Evolutionary conservation across 2,329 filamentous ascomycete species (phyloP).

Genomic region (Alternaria sp.): DNA sequence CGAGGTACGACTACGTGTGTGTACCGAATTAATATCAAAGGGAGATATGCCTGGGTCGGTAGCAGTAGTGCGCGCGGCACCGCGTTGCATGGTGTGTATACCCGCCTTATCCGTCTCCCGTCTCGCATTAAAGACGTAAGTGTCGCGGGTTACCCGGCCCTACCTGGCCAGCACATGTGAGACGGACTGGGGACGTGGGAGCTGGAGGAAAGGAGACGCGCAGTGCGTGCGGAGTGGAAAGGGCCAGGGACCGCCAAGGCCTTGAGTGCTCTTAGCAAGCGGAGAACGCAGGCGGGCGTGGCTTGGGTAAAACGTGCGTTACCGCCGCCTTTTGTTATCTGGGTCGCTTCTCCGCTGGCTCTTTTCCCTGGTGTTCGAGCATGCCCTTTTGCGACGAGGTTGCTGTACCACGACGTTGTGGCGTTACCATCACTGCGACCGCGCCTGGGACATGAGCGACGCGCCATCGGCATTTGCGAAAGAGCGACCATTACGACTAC

Average conservation of each 20-base stretch:
- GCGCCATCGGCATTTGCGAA: not conserved
- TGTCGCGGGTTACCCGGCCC: not conserved
- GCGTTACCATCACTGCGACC: not conserved
- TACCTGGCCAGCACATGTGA: not conserved
- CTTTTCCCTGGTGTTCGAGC: not conserved
- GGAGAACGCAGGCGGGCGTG: slow-evolving; percentile 2
- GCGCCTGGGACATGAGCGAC: not conserved
- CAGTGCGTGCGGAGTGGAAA: slow-evolving; percentile 7
- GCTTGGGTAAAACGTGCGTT: slow-evolving; percentile 8
- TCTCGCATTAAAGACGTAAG: not conserved
- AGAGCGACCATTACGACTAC: not conserved
- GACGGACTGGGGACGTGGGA: not conserved
- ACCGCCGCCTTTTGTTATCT: not conserved
- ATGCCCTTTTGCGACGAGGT: not conserved
- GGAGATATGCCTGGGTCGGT: not conserved
- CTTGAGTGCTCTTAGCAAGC: slow-evolving; percentile 15
- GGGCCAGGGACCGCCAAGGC: slow-evolving; percentile 8
- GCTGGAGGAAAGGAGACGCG: not conserved
- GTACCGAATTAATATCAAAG: not conserved
- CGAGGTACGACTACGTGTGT: not conserved
- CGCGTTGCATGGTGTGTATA: not conserved
- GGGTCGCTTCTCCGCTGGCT: not conserved
- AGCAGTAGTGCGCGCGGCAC: not conserved
- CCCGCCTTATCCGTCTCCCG: not conserved
- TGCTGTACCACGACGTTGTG: slow-evolving; percentile 1